Evolutionary conservation across 2,329 filamentous ascomycete species (phyloP), one percentile per base, ranked within the genome.

Genomic region (Diaporthe citrichinensis): DNA sequence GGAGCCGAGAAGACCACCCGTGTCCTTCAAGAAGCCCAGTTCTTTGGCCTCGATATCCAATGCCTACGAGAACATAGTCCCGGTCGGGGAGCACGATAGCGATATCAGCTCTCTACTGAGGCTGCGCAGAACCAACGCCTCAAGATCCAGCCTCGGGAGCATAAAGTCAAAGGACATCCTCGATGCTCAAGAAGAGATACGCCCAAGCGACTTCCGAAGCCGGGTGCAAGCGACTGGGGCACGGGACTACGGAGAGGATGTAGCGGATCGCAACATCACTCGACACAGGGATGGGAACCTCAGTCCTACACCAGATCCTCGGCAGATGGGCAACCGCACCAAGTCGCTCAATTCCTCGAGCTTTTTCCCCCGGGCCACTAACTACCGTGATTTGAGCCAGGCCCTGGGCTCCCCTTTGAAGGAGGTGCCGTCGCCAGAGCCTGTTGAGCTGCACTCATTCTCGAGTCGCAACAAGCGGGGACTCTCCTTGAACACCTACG

Each of bases 221-320:
- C 85, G 89, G 23, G 78, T 91, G 3, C 81, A 86, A 73, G 89
- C 90, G 1, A 80, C 88, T 0, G 90, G 90, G 1, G 83, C 84
- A 0, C 85, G 86, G 58, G 87, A 90, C 68, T 92, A 91, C 78
- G 91, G 89, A n/a, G 92, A 93, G 80, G 91, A 92, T 79, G 90
- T 93, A 2, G 91, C 90, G 2, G 90, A 92, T 77, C 86, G 92
- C 46, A 93, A 93, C 76, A 84, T 91, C 61, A 82, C 81, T 5
- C 80, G 84, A 34, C 87, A 85, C 59, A 62, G 44, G 55, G 46
- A 55, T 4, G 36, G 44, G 9, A 41, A 39, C n/a, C 7, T 51
- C 69, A 55, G 34, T 69, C 44, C 73, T 51, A 46, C 46, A 41
- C 36, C 49, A 36, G 41, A 62, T 41, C 34, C 46, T n/a, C 34